phyloP scores from a whole-genome alignment of 495 filamentous ascomycete species.

The Tuber umbilicatum region DNA sequence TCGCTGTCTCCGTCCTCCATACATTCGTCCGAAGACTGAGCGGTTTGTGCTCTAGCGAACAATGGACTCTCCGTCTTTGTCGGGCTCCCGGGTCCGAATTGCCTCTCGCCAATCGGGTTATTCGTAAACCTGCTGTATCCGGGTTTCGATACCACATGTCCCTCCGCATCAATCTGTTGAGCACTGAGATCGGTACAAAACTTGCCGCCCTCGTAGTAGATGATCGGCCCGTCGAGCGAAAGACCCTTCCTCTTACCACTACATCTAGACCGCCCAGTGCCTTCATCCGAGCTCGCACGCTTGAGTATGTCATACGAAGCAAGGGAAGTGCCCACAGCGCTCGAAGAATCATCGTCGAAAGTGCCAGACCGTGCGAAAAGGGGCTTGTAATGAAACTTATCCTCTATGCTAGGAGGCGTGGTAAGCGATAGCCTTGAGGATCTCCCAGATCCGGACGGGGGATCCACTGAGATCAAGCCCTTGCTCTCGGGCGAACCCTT shows the following conservation, averaged over 20 bases:
- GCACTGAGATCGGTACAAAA: constrained; percentile 66
- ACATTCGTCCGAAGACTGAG: constrained; percentile 22
- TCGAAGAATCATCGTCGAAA: constrained; percentile 46
- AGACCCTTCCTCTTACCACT: constrained; percentile 46
- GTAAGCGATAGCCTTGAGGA: constrained; percentile 33
- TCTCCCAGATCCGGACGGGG: constrained; percentile 34
- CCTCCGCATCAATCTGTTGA: constrained; percentile 24
- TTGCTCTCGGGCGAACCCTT: constrained; percentile 38
- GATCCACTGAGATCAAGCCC: constrained; percentile 32
- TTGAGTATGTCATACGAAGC: constrained; percentile 37
- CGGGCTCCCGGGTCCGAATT: constrained; percentile 22
- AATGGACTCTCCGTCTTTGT: constrained; percentile 36
- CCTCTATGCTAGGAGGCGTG: constrained; percentile 42
- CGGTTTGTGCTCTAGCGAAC: constrained; percentile 4
- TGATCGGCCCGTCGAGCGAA: constrained; percentile 62
- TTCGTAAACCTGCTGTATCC: constrained; percentile 39
- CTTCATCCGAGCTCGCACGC: constrained; percentile 46
- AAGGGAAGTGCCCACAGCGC: constrained; percentile 42
- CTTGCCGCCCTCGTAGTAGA: constrained; percentile 66
- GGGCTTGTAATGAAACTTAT: constrained; percentile 58
- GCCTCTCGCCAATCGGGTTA: constrained; percentile 35
- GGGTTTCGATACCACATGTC: constrained; percentile 17
- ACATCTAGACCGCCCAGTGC: constrained; percentile 43
- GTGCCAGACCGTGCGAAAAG: constrained; percentile 52
- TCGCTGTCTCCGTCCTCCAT: constrained; percentile 38